Base-by-base conservation (phyloP, 306 rosid genomes). In the Castanea mollissima region DNA sequence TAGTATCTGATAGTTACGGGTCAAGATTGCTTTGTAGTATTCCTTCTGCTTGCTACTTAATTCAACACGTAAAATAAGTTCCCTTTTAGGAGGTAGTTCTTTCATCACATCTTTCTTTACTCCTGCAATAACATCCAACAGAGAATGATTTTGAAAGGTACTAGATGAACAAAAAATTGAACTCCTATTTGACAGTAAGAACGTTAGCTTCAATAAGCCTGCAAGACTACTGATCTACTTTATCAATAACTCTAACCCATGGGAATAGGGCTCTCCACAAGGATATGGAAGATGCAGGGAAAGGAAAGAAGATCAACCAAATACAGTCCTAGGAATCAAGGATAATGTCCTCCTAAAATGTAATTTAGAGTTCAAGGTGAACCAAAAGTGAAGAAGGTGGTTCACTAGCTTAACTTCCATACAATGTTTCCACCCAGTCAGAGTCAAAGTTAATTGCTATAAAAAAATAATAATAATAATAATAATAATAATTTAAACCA, bases 81-180 rank as follows among this genome's bases (percentile, higher is more conserved):
- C 99, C 88, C 90, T 96, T 81, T 96, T 96, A 52, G 99, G 99
- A 81, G 99, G 99, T 55, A 96, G 79, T 44, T 96, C 99, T 90
- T 96, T 96, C 99, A 96, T 91, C 80, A 96, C 99, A 83, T 96
- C 99, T 85, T 93, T 96, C 85, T 96, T 96, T 85, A 96, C 97
- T 87, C 99, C 99, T 95, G 91, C 75, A 86, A 71, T 74, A 77
- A 76, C 80, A 88, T 20, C 29, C 75, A 77, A 77, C 32, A 64
- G 59, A 70, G 64, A 14, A 54, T 25, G 5, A 51, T 77, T 3
- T 31, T 3, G 1, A 51, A 67, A 19, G 13, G 38, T 69, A 4
- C 20, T 69, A 23, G 55, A 77, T 14, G 65, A 75, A 46, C 27
- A 78, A 76, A 73, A 52, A 10, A 71, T 29, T 62, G 58, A 38